Evolutionary conservation across 805 yeast species (phyloP).

Genomic region (Saccharomyces mikatae): DNA sequence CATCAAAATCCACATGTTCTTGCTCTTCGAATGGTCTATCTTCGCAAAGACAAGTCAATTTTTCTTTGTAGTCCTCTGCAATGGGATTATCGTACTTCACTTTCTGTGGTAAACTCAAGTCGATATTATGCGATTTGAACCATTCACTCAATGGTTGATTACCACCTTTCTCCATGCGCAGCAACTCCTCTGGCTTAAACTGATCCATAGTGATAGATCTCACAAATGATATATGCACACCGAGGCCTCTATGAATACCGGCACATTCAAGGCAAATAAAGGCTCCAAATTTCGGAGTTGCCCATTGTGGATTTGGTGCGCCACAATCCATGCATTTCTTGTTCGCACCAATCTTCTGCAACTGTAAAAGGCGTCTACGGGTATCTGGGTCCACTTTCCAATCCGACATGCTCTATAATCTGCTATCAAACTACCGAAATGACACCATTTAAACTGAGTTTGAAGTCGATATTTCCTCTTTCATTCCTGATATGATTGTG

Average conservation of each 20-base stretch:
- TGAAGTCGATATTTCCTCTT: not conserved
- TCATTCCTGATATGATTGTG: not conserved
- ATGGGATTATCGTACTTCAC: conserved; percentile 79
- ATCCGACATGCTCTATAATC: conserved; percentile 35
- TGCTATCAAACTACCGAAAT: not conserved
- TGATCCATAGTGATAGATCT: conserved; percentile 98
- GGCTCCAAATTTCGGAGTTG: conserved; percentile 95
- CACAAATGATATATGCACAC: conserved; percentile 94
- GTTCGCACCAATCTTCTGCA: conserved; percentile 77
- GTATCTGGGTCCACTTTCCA: conserved; percentile 94
- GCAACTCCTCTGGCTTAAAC: conserved; percentile 85
- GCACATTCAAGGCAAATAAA: conserved; percentile 98
- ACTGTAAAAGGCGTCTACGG: conserved; percentile 63
- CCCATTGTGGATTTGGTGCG: conserved; percentile 99
- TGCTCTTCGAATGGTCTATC: conserved; percentile 63
- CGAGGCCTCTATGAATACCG: conserved; percentile 89
- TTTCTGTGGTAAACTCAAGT: conserved; percentile 52
- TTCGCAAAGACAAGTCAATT: conserved; percentile 65
- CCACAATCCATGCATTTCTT: conserved; percentile 88
- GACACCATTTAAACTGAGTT: not conserved
- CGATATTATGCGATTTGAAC: conserved; percentile 66
- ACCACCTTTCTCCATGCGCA: conserved; percentile 91
- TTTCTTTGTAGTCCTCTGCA: conserved; percentile 90
- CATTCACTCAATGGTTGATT: conserved; percentile 66
- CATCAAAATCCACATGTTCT: conserved; percentile 43